Evolutionary conservation across 139 green algal species (phyloP).

Genomic region (Medakamo hakoo): DNA sequence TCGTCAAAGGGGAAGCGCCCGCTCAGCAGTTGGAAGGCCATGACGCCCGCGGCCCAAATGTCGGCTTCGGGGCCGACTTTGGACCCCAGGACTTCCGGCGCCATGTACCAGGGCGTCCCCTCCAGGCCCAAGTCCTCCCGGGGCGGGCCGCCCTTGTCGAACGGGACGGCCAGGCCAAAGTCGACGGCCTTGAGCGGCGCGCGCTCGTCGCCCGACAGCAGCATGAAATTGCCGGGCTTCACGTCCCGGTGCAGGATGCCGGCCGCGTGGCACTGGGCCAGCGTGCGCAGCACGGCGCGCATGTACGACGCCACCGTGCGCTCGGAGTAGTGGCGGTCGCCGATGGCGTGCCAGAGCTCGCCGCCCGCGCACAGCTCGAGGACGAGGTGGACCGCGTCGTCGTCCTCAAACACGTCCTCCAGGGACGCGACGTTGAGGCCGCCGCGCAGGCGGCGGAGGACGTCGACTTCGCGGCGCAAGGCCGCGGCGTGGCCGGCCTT

Average conservation of each 20-base stretch:
- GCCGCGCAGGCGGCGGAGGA: constrained; percentile 14
- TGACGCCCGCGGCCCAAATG: constrained; percentile 71
- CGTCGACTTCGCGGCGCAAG: constrained; percentile 19
- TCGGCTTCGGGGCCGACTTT: constrained; percentile 52
- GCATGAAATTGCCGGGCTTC: constrained; percentile 31
- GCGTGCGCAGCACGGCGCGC: constrained; percentile 17
- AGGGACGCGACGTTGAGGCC: constrained; percentile 21
- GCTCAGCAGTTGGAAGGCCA: constrained; percentile 65
- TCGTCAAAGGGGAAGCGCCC: constrained; percentile 20
- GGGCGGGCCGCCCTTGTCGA: constrained; percentile 30
- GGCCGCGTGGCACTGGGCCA: constrained; percentile 25
- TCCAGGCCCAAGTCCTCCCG: constrained; percentile 56
- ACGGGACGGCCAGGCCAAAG: constrained; percentile 27
- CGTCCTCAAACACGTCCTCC: constrained; percentile 27
- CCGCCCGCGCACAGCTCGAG: constrained; percentile 31
- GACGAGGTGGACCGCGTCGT: constrained; percentile 19
- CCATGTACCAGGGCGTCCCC: constrained; percentile 70
- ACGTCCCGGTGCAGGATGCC: constrained; percentile 29
- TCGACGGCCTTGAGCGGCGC: constrained; percentile 33
- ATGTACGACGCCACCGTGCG: constrained; percentile 18
- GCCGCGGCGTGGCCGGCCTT: constrained; percentile 3
- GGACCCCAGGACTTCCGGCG: constrained; percentile 52
- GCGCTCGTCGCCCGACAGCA: constrained; percentile 10
- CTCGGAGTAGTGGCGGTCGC: constrained; percentile 19
- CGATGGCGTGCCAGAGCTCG: constrained; percentile 15